Conservation (phyloP, 164 flowering plant species). For the Stephania cephalantha region DNA sequence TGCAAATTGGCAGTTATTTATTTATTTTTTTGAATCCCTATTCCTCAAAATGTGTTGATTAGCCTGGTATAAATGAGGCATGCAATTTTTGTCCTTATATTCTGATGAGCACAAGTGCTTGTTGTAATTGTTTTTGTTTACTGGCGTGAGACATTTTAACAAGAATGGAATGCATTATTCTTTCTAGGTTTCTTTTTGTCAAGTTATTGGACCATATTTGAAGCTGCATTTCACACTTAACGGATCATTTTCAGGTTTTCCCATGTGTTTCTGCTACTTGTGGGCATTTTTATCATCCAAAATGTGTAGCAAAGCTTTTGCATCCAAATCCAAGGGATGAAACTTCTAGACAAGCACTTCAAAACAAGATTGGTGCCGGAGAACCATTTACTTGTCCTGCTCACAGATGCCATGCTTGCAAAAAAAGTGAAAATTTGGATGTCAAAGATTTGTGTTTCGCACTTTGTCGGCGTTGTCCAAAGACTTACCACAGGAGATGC, state of each 20-base stretch:
- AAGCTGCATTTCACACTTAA: neutral
- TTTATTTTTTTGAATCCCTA: no score
- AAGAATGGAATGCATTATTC: no score
- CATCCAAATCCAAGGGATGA: conserved; percentile 29
- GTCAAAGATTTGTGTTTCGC: conserved; percentile 57
- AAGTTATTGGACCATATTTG: no score
- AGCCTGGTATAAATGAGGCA: no score
- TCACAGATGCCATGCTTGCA: conserved; percentile 69
- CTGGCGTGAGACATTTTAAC: no score
- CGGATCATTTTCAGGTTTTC: conserved; percentile 46
- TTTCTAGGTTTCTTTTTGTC: no score
- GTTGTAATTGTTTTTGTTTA: no score
- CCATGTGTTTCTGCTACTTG: conserved; percentile 66
- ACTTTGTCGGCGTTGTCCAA: conserved; percentile 87
- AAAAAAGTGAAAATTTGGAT: conserved; percentile 46
- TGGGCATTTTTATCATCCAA: conserved; percentile 76
- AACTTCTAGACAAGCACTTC: conserved; percentile 32
- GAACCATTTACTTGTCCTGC: conserved; percentile 65
- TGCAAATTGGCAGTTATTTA: no score
- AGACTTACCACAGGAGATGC: conserved; percentile 79
- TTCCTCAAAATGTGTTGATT: no score
- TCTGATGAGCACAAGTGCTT: no score
- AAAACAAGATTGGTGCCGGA: conserved; percentile 45
- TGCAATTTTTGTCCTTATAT: no score
- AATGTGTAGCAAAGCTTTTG: conserved; percentile 55